Percentiles rank a stretch among this genome's conserved stretches.
phyloP scores from a whole-genome alignment of 495 filamentous ascomycete genomes.

The Penicillium lividum region DNA sequence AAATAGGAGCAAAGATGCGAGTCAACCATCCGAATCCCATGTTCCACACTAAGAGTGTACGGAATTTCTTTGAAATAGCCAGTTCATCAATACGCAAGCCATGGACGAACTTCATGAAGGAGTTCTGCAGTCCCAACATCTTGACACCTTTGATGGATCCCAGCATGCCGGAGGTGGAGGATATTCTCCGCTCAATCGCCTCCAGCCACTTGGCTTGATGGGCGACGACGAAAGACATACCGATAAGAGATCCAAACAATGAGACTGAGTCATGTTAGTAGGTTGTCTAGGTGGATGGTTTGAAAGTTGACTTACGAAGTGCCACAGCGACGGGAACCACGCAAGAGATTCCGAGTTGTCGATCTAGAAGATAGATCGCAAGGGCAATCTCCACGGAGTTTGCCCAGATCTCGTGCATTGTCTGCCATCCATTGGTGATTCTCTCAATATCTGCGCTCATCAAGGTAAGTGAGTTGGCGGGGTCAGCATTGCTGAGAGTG shows the following conservation, averaged over 20 bases:
- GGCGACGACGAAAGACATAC: slow-evolving; percentile 30
- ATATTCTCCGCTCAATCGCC: slow-evolving; percentile 53
- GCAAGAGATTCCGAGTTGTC: slow-evolving; percentile 54
- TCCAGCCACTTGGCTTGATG: slow-evolving; percentile 31
- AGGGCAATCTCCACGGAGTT: slow-evolving; percentile 58
- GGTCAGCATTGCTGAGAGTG: slow-evolving; percentile 44
- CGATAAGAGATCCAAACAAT: slow-evolving; percentile 37
- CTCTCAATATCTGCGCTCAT: slow-evolving; percentile 66
- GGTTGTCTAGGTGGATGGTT: neutral
- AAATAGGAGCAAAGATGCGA: slow-evolving; percentile 51
- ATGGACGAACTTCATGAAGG: slow-evolving; percentile 45
- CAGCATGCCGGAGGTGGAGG: slow-evolving; percentile 54
- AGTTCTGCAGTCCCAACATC: slow-evolving; percentile 56
- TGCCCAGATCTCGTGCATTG: slow-evolving; percentile 61
- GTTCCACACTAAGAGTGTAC: slow-evolving; percentile 55
- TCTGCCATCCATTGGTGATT: slow-evolving; percentile 47
- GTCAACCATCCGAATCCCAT: slow-evolving; percentile 56
- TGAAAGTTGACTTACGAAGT: slow-evolving; percentile 34
- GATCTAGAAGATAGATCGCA: slow-evolving; percentile 58
- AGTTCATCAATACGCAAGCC: slow-evolving; percentile 58
- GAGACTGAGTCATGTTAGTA: slow-evolving; percentile 19
- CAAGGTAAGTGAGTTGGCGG: slow-evolving; percentile 55
- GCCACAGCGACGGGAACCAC: slow-evolving; percentile 56
- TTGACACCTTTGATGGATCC: slow-evolving; percentile 63
- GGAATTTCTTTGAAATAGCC: slow-evolving; percentile 53